These are phyloP conservation scores for Phytopythium sindhum DNA, from an alignment of 352 stramenopile species.

Conservation along the genomic window DNA sequence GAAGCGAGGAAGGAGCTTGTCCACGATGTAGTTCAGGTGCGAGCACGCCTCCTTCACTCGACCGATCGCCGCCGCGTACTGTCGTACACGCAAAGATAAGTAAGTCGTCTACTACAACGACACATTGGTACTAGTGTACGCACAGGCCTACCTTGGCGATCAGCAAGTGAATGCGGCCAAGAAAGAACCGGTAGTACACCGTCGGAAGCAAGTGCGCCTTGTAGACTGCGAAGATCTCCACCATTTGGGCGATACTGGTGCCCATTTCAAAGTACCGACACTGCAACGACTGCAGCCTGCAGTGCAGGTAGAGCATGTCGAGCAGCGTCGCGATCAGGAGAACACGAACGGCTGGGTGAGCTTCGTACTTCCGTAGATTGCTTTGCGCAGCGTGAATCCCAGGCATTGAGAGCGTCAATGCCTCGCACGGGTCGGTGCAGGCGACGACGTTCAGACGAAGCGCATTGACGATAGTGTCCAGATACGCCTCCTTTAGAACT, in stretches of 20 bases:
- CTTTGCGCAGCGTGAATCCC: slow-evolving; percentile 49
- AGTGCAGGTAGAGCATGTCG: slow-evolving; percentile 68
- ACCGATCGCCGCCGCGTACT: slow-evolving; percentile 65
- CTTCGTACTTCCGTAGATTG: slow-evolving; percentile 39
- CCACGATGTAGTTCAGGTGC: slow-evolving; percentile 53
- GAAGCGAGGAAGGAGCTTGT: slow-evolving; percentile 42
- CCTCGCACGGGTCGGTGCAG: slow-evolving; percentile 41
- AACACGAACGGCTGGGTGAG: slow-evolving; percentile 29
- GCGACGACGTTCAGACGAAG: slow-evolving; percentile 36
- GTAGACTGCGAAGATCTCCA: slow-evolving; percentile 49
- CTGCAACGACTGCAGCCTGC: slow-evolving; percentile 48
- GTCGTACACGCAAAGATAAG: background rate
- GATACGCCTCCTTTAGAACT: slow-evolving; percentile 32
- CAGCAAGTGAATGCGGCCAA: slow-evolving; percentile 50
- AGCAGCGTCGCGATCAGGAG: slow-evolving; percentile 61
- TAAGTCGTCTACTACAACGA: background rate
- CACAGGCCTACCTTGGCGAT: slow-evolving; percentile 53
- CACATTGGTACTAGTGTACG: background rate
- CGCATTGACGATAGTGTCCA: slow-evolving; percentile 54
- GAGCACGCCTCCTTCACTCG: slow-evolving; percentile 40
- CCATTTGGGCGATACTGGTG: slow-evolving; percentile 48
- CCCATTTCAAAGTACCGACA: slow-evolving; percentile 69
- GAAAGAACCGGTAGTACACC: slow-evolving; percentile 44
- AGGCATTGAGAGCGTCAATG: slow-evolving; percentile 41
- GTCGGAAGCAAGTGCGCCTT: slow-evolving; percentile 44